A percentile compares a stretch with the other conserved stretches of the same genome.
These are phyloP conservation scores for Phytophthora europaea DNA, from an alignment of 352 stramenopile species.

Conservation along the genomic window DNA sequence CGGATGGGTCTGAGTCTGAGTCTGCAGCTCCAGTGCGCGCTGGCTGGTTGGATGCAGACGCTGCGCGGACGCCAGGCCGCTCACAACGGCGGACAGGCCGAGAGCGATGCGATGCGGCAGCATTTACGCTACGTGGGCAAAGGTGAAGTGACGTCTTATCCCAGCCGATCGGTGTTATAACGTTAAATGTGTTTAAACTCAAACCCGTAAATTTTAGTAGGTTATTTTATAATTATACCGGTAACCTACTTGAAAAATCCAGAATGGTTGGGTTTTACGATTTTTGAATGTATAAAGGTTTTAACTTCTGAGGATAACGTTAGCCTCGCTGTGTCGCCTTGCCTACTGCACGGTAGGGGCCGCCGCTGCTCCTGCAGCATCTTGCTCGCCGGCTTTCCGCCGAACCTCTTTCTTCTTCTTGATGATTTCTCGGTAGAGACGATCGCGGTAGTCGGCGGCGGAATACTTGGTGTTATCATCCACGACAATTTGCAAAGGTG, in stretches of 20 bases:
- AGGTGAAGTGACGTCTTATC: background rate
- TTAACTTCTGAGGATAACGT: background rate
- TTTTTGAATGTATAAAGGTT: background rate
- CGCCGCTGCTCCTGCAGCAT: slow-evolving; percentile 12
- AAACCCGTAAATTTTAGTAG: background rate
- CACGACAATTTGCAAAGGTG: slow-evolving; percentile 86
- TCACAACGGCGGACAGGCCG: slow-evolving; percentile 3
- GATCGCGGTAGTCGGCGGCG: slow-evolving; percentile 94
- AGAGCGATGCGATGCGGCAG: slow-evolving; percentile 4
- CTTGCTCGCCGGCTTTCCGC: slow-evolving; percentile 49
- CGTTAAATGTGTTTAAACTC: background rate
- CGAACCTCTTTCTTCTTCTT: slow-evolving; percentile 94
- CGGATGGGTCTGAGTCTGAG: background rate
- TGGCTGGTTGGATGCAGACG: slow-evolving; percentile 37
- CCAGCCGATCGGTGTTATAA: background rate
- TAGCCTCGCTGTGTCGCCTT: background rate
- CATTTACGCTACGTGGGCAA: slow-evolving; percentile 10
- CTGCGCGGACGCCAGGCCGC: slow-evolving; percentile 31
- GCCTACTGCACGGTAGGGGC: slow-evolving; percentile 21
- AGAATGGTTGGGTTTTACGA: background rate
- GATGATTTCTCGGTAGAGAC: slow-evolving; percentile 94
- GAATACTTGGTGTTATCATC: slow-evolving; percentile 97
- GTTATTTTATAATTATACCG: no score
- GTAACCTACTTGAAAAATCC: background rate
- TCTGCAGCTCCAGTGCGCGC: slow-evolving; percentile 8